phyloP scores from a whole-genome alignment of 352 stramenopile species.

The Thraustochytrium striatum region DNA sequence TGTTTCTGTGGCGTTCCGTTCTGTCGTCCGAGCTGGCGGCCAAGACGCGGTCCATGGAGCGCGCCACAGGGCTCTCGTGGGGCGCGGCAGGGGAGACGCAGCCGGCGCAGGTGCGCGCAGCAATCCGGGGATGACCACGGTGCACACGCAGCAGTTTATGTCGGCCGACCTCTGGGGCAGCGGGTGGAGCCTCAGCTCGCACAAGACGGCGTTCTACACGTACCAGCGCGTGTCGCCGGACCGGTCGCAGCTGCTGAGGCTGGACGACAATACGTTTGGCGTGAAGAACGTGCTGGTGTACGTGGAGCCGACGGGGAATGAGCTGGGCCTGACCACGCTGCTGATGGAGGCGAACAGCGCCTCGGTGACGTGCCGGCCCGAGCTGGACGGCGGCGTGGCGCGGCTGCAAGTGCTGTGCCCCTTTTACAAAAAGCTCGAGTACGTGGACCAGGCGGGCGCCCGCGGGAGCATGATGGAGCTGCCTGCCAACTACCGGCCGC shows the following conservation, averaged over 20 bases:
- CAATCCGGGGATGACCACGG: neutral
- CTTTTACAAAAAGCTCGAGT: neutral
- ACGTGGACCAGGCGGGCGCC: neutral
- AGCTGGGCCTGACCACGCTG: neutral
- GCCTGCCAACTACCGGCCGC: constrained; percentile 38
- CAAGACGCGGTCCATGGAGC: neutral
- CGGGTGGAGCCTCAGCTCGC: neutral
- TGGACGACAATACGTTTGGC: neutral
- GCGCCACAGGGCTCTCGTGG: neutral
- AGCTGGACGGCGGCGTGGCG: neutral
- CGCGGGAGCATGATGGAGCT: neutral
- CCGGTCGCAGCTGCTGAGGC: neutral
- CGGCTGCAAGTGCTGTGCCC: constrained; percentile 22
- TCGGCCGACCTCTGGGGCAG: neutral
- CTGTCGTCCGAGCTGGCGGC: neutral
- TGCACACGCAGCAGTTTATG: neutral
- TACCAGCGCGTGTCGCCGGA: constrained; percentile 1
- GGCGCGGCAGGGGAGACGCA: neutral
- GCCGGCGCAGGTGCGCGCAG: neutral
- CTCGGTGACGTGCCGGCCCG: neutral
- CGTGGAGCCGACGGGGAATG: neutral
- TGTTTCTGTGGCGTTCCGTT: neutral
- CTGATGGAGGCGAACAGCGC: neutral
- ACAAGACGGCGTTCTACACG: neutral
- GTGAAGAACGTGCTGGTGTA: neutral